Evolutionary conservation across 495 filamentous ascomycete species (phyloP), one percentile per base, ranked within the genome.

Genomic region (Mytilinidion resinicola): DNA sequence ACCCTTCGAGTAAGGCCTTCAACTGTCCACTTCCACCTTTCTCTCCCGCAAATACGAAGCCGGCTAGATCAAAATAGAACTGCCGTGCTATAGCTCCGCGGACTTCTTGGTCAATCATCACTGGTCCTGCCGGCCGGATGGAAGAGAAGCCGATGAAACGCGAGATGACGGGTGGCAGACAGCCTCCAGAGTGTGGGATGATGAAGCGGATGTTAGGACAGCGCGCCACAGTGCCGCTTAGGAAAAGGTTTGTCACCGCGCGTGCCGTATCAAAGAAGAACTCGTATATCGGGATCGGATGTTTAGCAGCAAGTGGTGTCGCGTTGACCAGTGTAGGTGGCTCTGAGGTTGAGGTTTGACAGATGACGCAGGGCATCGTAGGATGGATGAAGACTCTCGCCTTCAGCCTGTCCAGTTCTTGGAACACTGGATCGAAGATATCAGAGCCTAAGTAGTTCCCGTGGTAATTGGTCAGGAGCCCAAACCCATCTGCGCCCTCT

Each of bases 251-350:
- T 42, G 72, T 69, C 0, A 83, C 63, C 1, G 72, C 68, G 14
- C 80, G 70, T 1, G 74, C 75, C 1, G 76, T 78, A 49, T 83
- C 81, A 60, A 84, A 82, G 36, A 82, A 70, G 64, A 80, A 83
- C 60, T 84, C 81, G 46, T 81, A 71, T 41, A 81, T 69, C 0
- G 81, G 81, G 15, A 68, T 68, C 0, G 77, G 71, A 41, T 78
- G 75, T 9, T 71, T 65, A 5, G 64, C 60, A 19, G 70, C 65
- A 1, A 71, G 68, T 17, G 53, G 55, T 5, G 52, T 55, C 36
- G 55, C 56, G n/a, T 51, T 48, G 8, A 52, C 35, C 35, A 47
- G 19, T 12, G 3, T 9, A 17, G 46, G 8, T 19, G 55, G 41
- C 50, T 53, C 38, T 46, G 19, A 49, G 57, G 35, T 51, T 12